phyloP scores from a whole-genome alignment of 1,284 basidiomycete genomes.

The Trametes sp. region DNA sequence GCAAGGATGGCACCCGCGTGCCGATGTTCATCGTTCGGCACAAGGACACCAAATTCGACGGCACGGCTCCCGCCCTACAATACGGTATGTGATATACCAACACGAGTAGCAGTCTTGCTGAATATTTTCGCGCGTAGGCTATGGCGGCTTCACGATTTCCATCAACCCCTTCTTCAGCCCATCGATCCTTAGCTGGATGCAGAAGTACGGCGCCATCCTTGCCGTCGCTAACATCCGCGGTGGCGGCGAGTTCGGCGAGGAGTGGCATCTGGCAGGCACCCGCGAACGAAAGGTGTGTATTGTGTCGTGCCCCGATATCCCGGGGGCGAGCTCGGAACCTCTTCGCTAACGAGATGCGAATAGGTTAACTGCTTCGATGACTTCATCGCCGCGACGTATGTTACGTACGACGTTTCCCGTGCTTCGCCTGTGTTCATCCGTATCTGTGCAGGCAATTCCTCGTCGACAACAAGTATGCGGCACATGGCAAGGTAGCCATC shows the following conservation, averaged over 20 bases:
- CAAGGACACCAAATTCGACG: constrained; percentile 75
- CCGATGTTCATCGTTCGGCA: constrained; percentile 90
- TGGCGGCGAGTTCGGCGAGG: constrained; percentile 87
- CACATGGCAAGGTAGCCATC: constrained; percentile 77
- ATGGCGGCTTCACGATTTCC: constrained; percentile 82
- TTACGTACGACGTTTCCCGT: not conserved
- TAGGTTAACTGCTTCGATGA: constrained; percentile 84
- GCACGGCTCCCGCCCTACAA: constrained; percentile 80
- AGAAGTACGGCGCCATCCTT: constrained; percentile 77
- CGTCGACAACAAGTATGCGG: constrained; percentile 74
- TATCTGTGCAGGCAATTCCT: constrained; percentile 64
- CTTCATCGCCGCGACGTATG: constrained; percentile 81
- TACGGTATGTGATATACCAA: constrained; percentile 59
- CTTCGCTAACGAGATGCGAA: constrained; percentile 8
- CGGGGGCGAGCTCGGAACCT: not conserved
- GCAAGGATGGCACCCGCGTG: constrained; percentile 83
- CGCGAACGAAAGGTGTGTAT: constrained; percentile 69
- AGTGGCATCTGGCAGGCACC: constrained; percentile 80
- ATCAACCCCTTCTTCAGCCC: constrained; percentile 79
- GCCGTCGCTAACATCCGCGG: constrained; percentile 83
- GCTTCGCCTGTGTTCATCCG: constrained; percentile 2
- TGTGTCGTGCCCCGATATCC: not conserved
- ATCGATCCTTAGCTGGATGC: constrained; percentile 78
- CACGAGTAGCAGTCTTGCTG: not conserved
- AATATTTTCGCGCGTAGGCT: constrained; percentile 52